Percentiles rank a stretch among this genome's conserved stretches.
These are phyloP conservation scores for Halophytophthora polymorphica DNA, from an alignment of 352 stramenopile species.

Conservation along the genomic window DNA sequence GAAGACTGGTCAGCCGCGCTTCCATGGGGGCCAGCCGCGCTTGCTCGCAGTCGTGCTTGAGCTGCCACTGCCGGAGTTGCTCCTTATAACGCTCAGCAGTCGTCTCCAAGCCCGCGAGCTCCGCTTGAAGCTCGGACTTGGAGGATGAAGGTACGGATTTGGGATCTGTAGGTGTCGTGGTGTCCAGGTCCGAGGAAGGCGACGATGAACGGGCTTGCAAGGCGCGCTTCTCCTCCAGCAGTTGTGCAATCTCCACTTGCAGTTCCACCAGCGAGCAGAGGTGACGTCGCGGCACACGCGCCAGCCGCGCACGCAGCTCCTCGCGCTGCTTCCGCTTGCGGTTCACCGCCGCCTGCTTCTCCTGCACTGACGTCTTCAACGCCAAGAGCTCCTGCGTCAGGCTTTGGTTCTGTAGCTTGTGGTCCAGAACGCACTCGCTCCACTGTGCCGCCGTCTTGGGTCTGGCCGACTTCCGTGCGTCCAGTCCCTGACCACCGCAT, in stretches of 20 bases:
- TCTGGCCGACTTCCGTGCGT: neutral
- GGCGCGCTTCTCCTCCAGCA: slow-evolving; percentile 43
- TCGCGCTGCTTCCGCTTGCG: slow-evolving; percentile 29
- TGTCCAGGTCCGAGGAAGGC: neutral
- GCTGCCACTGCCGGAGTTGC: slow-evolving; percentile 36
- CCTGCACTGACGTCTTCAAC: slow-evolving; percentile 28
- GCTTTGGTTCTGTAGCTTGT: slow-evolving; percentile 42
- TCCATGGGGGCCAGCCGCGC: slow-evolving; percentile 39
- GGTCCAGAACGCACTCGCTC: slow-evolving; percentile 37
- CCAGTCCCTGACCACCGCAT: neutral
- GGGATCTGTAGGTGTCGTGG: neutral
- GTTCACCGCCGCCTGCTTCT: slow-evolving; percentile 16
- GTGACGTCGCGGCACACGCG: slow-evolving; percentile 37
- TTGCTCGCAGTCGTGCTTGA: slow-evolving; percentile 46
- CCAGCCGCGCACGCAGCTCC: slow-evolving; percentile 28
- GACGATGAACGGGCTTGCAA: slow-evolving; percentile 26
- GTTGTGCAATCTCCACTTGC: slow-evolving; percentile 45
- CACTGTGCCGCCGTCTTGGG: slow-evolving; percentile 36
- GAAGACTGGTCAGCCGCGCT: slow-evolving; percentile 24
- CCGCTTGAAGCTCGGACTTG: slow-evolving; percentile 32
- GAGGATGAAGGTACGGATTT: slow-evolving; percentile 1
- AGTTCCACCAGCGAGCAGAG: slow-evolving; percentile 48
- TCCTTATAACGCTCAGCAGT: slow-evolving; percentile 29
- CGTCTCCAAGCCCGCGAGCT: slow-evolving; percentile 40
- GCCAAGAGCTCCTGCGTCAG: slow-evolving; percentile 28